phyloP scores from a whole-genome alignment of 2,329 filamentous ascomycete genomes.

The Aspergillus tubingensis region DNA sequence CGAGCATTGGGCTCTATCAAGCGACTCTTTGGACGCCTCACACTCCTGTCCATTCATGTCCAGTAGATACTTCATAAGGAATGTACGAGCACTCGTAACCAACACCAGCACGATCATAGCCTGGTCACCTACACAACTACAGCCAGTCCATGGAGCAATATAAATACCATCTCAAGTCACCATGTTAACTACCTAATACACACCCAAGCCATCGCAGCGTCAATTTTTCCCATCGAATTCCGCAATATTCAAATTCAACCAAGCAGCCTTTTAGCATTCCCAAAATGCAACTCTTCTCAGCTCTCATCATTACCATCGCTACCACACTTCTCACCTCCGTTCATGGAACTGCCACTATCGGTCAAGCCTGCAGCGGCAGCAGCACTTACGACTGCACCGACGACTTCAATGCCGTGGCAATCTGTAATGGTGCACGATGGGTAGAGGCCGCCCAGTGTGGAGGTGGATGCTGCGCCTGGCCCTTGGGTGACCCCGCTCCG shows the following conservation, averaged over 20 bases:
- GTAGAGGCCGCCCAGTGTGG: not conserved
- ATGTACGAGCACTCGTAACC: no score
- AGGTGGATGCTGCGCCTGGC: not conserved
- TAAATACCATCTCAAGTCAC: no score
- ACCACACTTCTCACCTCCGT: not conserved
- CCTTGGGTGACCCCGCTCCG: not conserved
- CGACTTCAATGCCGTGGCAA: not conserved
- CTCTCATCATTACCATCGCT: not conserved
- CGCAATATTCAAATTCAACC: not conserved
- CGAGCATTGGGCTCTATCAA: no score
- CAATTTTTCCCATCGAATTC: no score
- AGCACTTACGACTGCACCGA: not conserved
- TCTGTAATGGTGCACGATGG: not conserved
- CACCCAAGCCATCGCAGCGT: no score
- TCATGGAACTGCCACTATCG: not conserved
- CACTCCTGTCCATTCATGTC: no score
- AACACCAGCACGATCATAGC: no score
- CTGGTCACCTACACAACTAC: no score
- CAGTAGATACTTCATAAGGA: no score
- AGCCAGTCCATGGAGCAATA: no score
- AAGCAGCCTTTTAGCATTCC: not conserved
- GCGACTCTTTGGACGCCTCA: no score
- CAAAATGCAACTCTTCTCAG: not conserved
- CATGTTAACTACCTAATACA: no score
- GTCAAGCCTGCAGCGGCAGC: not conserved